Percentiles rank a stretch among this genome's conserved stretches.
phyloP scores from a whole-genome alignment of 305 asterid genomes.

The Fraxinus sp. region DNA sequence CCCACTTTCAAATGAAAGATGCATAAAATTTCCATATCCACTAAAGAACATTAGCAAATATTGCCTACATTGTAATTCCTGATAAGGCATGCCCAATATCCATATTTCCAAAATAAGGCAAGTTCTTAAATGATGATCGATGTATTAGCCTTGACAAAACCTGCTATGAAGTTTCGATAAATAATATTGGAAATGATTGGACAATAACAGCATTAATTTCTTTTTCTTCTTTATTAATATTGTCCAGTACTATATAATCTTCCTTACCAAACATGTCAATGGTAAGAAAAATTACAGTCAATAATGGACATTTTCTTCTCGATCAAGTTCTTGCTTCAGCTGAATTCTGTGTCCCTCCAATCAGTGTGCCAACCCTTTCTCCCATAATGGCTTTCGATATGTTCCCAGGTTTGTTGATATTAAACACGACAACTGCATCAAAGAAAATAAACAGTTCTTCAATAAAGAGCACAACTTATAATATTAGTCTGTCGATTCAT shows the following conservation, averaged over 20 bases:
- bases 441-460: background rate
- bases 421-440: constrained; percentile 84
- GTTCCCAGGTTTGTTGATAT: constrained; percentile 77
- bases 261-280: background rate
- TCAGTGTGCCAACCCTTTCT: constrained; percentile 80
- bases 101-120: background rate
- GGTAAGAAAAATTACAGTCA: background rate
- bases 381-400: constrained; percentile 84
- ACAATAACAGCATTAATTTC: background rate
- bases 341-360: constrained; percentile 53
- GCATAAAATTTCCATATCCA: background rate
- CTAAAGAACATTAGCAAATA: background rate
- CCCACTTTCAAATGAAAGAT: background rate
- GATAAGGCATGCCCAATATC: background rate
- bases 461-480: background rate
- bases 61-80: background rate
- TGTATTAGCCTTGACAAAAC: background rate
- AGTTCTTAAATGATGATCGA: background rate
- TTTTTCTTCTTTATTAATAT: too few relatives aligned
- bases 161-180: background rate
- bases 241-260: too few relatives aligned
- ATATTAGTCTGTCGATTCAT: background rate
- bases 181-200: background rate
- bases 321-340: constrained; percentile 41
- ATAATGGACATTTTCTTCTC: background rate